Evolutionary conservation across 805 yeast genomes (phyloP).

Genomic region (Myxozyma vanderwaltii): DNA sequence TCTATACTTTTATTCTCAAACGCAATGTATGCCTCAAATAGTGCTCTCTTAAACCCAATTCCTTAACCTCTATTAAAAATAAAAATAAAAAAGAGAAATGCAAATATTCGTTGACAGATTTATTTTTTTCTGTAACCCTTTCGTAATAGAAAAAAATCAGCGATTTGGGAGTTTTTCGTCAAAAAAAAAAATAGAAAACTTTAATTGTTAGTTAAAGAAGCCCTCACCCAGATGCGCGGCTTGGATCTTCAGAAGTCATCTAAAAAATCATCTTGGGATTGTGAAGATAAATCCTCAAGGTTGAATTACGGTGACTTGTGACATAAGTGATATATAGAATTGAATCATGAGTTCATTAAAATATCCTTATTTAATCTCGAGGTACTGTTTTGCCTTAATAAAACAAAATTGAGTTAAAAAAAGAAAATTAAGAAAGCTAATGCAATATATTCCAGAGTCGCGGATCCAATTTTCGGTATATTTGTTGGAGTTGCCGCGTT

Average conservation of each 20-base stretch:
- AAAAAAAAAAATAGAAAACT: background rate
- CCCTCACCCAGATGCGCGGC: conserved; percentile 3
- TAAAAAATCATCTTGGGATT: too few species aligned
- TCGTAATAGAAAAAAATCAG: background rate
- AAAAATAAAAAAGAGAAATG: too few species aligned
- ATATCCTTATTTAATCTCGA: conserved; percentile 35
- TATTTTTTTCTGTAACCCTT: background rate
- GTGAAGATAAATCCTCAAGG: too few species aligned
- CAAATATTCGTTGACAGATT: too few species aligned
- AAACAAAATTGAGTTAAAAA: too few species aligned
- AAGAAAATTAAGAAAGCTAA: too few species aligned
- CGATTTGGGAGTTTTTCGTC: too few species aligned
- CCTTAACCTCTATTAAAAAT: too few species aligned
- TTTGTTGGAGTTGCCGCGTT: conserved; percentile 33
- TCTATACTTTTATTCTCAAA: background rate
- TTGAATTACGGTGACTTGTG: background rate
- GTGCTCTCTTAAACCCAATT: too few species aligned
- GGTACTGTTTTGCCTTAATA: conserved; percentile 15
- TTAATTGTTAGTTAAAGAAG: conserved; percentile 10
- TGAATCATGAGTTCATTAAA: conserved; percentile 4
- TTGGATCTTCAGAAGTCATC: too few species aligned
- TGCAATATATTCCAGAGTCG: background rate
- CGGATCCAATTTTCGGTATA: conserved; percentile 36
- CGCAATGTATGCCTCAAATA: too few species aligned
- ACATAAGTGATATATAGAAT: background rate